A percentile compares a stretch with the other conserved stretches of the same genome.
Evolutionary conservation across 148 eudicot genomes (phyloP).

Genomic region (Tetragonia tetragonoides): DNA sequence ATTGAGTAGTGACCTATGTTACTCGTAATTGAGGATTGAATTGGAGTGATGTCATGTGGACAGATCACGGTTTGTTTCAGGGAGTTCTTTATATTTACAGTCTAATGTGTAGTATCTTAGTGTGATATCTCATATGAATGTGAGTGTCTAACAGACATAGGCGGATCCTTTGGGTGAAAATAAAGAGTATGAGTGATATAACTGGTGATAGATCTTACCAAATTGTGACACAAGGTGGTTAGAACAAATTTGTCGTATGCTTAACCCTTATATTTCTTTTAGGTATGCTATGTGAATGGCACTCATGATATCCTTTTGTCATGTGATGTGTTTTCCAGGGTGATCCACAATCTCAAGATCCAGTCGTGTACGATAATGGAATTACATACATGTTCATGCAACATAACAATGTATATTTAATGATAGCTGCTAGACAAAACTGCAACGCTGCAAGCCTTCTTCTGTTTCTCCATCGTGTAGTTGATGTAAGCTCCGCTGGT

Average conservation of each 20-base stretch:
- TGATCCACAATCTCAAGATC: slow-evolving; percentile 62
- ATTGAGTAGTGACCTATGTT: background rate
- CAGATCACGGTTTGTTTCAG: no score
- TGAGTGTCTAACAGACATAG: background rate
- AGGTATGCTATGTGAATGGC: background rate
- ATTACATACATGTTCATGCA: slow-evolving; percentile 89
- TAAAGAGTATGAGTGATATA: background rate
- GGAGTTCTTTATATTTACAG: background rate
- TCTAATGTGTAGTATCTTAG: slow-evolving; percentile 4
- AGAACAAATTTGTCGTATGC: background rate
- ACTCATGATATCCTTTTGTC: background rate
- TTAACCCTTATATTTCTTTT: background rate
- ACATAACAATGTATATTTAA: slow-evolving; percentile 88
- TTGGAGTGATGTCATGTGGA: background rate
- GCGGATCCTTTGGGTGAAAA: background rate
- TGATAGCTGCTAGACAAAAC: slow-evolving; percentile 87
- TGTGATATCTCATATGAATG: background rate
- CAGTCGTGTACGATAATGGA: slow-evolving; percentile 84
- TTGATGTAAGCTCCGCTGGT: slow-evolving; percentile 38
- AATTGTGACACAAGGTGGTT: background rate
- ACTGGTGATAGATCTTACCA: background rate
- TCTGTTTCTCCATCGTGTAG: slow-evolving; percentile 85
- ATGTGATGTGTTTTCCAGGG: slow-evolving; percentile 27
- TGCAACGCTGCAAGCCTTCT: slow-evolving; percentile 95
- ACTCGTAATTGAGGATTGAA: background rate